Evolutionary conservation across 2,329 filamentous ascomycete genomes (phyloP).

Genomic region (Cercospora sp.): DNA sequence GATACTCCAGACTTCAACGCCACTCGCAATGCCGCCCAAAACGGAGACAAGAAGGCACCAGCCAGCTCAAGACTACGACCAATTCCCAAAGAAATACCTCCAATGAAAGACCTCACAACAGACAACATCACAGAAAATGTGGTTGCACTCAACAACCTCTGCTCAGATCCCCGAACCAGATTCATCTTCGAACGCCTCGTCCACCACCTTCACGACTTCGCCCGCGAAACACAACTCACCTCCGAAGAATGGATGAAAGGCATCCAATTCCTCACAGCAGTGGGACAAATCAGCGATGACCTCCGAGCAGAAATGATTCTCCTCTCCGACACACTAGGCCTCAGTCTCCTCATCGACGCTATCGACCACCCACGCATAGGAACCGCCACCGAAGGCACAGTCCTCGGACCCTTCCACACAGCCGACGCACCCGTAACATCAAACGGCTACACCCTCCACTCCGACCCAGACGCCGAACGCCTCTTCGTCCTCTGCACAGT

Average conservation of each 20-base stretch:
- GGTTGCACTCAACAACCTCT: slow-evolving; percentile 70
- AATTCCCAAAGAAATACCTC: slow-evolving; percentile 38
- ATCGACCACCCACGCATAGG: slow-evolving; percentile 79
- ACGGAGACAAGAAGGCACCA: not conserved
- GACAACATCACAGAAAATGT: slow-evolving; percentile 79
- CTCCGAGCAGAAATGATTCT: slow-evolving; percentile 64
- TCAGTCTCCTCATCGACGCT: slow-evolving; percentile 75
- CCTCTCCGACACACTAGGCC: slow-evolving; percentile 74
- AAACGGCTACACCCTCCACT: slow-evolving; percentile 63
- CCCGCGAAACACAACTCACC: slow-evolving; percentile 72
- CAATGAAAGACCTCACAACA: slow-evolving; percentile 68
- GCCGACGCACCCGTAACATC: slow-evolving; percentile 64
- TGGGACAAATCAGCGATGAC: slow-evolving; percentile 60
- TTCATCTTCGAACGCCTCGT: slow-evolving; percentile 75
- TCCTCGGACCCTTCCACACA: slow-evolving; percentile 79
- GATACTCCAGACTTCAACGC: not conserved
- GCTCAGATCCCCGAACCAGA: slow-evolving; percentile 63
- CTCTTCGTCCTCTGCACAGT: slow-evolving; percentile 71
- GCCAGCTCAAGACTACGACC: slow-evolving; percentile 2
- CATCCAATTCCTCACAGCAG: slow-evolving; percentile 67
- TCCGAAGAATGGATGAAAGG: slow-evolving; percentile 75
- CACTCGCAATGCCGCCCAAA: not conserved
- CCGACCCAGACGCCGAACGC: slow-evolving; percentile 66
- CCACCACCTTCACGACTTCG: slow-evolving; percentile 76
- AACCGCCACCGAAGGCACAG: slow-evolving; percentile 70